Conservation (phyloP, 2,329 filamentous ascomycete genomes). For the Chalaropsis thielavioides region DNA sequence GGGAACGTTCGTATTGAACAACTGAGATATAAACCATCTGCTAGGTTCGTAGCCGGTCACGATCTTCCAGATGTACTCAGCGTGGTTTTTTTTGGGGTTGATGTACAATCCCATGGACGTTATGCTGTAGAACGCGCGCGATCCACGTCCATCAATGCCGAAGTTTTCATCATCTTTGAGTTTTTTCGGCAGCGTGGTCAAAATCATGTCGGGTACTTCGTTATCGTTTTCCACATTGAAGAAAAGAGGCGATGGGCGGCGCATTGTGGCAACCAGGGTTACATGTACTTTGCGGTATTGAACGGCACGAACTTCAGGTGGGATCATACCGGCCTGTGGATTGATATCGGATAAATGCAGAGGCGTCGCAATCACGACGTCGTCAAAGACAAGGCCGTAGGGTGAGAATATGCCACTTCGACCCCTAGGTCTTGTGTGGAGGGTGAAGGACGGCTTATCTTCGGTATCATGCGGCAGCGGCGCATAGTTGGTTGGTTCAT, state of each 20-base stretch:
- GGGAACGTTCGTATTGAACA: constrained; percentile 37
- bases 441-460: not conserved
- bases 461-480: not conserved
- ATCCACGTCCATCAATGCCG: constrained; percentile 48
- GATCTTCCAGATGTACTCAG: constrained; percentile 50
- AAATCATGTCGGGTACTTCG: constrained; percentile 54
- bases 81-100: constrained; percentile 42
- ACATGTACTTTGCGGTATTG: constrained; percentile 80
- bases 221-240: constrained; percentile 52
- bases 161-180: constrained; percentile 28
- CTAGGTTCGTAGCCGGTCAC: constrained; percentile 44
- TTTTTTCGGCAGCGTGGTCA: constrained; percentile 63
- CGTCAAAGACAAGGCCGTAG: constrained; percentile 46
- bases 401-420: not conserved
- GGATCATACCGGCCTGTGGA: constrained; percentile 49
- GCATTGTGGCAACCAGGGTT: constrained; percentile 71
- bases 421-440: not conserved
- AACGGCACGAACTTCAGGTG: constrained; percentile 57
- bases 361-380: constrained; percentile 69
- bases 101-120: constrained; percentile 52
- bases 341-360: constrained; percentile 65
- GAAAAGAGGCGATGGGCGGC: constrained; percentile 52
- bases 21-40: constrained; percentile 35
- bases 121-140: constrained; percentile 71
- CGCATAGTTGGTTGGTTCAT: not conserved